Evolutionary conservation across 2,329 filamentous ascomycete genomes (phyloP).

Genomic region (Rachicladosporium sp.): DNA sequence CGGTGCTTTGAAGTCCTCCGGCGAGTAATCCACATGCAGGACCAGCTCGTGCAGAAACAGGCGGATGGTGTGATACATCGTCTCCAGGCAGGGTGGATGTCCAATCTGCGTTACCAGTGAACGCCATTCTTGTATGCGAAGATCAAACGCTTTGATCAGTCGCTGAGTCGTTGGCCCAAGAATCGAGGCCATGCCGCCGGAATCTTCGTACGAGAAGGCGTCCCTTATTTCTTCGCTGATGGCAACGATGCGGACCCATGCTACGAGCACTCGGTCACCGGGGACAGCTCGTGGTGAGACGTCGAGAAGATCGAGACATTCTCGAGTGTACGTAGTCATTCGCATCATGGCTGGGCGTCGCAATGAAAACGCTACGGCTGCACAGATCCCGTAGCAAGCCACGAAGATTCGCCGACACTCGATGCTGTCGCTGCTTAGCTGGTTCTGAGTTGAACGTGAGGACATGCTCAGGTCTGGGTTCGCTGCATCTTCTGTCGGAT

Average conservation of each 20-base stretch:
- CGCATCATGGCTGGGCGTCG: conserved; percentile 49
- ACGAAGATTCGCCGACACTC: conserved; percentile 49
- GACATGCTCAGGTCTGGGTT: conserved; percentile 19
- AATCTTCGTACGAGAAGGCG: conserved; percentile 57
- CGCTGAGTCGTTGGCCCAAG: conserved; percentile 53
- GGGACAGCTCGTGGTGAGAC: conserved; percentile 43
- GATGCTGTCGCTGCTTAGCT: conserved; percentile 40
- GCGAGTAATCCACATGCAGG: conserved; percentile 51
- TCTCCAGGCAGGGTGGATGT: conserved; percentile 38
- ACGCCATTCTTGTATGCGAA: conserved; percentile 49
- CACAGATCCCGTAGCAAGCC: conserved; percentile 46
- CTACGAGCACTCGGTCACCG: conserved; percentile 46
- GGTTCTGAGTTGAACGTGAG: conserved; percentile 6
- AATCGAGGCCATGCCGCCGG: conserved; percentile 40
- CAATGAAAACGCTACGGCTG: conserved; percentile 49
- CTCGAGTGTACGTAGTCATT: conserved; percentile 49
- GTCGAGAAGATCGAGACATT: conserved; percentile 45
- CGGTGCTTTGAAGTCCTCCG: conserved; percentile 38
- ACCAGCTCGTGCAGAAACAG: conserved; percentile 68
- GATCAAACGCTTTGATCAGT: conserved; percentile 52
- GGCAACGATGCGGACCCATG: conserved; percentile 47
- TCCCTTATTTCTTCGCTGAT: conserved; percentile 56
- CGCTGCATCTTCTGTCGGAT: conserved; percentile 14
- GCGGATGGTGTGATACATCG: conserved; percentile 53
- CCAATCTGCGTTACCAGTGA: conserved; percentile 33